phyloP scores from a whole-genome alignment of 2,329 filamentous ascomycete genomes.

The Thielaviopsis ethacetica region DNA sequence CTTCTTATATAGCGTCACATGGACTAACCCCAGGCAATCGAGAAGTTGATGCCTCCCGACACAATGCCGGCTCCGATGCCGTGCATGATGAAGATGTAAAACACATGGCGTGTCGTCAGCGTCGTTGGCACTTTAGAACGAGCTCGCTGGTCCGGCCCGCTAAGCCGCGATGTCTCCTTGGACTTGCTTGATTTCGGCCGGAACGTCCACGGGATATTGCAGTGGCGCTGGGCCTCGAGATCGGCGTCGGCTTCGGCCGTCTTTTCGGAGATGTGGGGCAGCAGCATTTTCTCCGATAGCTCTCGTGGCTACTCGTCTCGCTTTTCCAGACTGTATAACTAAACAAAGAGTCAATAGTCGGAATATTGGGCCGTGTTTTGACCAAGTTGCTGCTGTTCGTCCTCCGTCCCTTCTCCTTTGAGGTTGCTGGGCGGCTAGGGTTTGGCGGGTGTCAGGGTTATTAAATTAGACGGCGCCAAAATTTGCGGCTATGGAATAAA shows the following conservation, averaged over 20 bases:
- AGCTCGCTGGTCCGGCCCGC: neutral
- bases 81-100: constrained; percentile 32
- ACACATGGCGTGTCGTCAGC: constrained; percentile 27
- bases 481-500: neutral
- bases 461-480: neutral
- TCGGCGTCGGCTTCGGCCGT: neutral
- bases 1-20: neutral
- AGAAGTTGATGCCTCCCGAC: constrained; percentile 35
- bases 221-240: neutral
- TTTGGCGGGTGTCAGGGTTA: neutral
- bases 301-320: neutral
- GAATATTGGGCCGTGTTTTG: too few relatives aligned
- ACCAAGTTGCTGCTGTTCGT: too few relatives aligned
- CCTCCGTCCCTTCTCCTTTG: neutral
- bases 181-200: neutral
- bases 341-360: too few relatives aligned
- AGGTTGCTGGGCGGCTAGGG: neutral
- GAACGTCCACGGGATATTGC: neutral
- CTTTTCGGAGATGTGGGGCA: neutral
- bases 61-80: constrained; percentile 30
- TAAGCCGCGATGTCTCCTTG: neutral
- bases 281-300: too few relatives aligned
- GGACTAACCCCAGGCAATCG: constrained; percentile 30
- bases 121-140: neutral
- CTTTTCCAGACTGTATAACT: neutral